Evolutionary conservation across 1,139 yeast species (phyloP), one percentile per base, ranked within the genome.

Genomic region (Geotrichum europaeum): DNA sequence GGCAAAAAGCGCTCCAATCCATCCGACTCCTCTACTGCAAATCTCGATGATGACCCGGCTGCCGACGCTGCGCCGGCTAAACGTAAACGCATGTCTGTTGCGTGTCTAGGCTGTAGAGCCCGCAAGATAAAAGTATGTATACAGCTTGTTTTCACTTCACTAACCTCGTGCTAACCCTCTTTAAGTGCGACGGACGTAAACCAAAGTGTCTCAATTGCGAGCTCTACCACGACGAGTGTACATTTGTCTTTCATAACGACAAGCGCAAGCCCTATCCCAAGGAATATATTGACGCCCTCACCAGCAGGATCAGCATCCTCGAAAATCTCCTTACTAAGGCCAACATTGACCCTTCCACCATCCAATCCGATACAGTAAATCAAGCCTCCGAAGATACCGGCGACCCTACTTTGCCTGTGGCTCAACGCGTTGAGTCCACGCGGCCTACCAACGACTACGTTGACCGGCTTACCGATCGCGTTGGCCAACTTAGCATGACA

Each of bases 141-240:
- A 2, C n/a, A 13, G 10, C 20, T 40, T 20, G 4, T 43, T 43
- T 34, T 10, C 7, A 24, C 4, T 18, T 22, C 30, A 15, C 49
- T 36, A 32, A 28, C 25, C 25, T 18, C 4, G 9, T 34, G 25
- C 25, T 34, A 24, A 24, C 4, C 15, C 15, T 18, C 24, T 53
- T 43, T 25, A 40, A 58, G 57, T 84, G 88, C 73, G 88, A 84
- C 68, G 88, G 84, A 70, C 72, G 85, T 32, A 84, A 83, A 66
- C 89, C 89, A 1, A 76, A 76, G 60, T 85, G 89, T 68, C 78
- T 75, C 67, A 85, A 85, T 69, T 85, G 90, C 70, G 85, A 82
- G 66, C 77, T 86, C 59, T 79, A 84, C 52, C 81, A 81, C 34
- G 62, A 62, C 25, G 58, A 60, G n/a, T 62, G 64, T 52, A 56